Evolutionary conservation across 495 filamentous ascomycete genomes (phyloP), one percentile per base, ranked within the genome.

Genomic region (Penicillium salamii): DNA sequence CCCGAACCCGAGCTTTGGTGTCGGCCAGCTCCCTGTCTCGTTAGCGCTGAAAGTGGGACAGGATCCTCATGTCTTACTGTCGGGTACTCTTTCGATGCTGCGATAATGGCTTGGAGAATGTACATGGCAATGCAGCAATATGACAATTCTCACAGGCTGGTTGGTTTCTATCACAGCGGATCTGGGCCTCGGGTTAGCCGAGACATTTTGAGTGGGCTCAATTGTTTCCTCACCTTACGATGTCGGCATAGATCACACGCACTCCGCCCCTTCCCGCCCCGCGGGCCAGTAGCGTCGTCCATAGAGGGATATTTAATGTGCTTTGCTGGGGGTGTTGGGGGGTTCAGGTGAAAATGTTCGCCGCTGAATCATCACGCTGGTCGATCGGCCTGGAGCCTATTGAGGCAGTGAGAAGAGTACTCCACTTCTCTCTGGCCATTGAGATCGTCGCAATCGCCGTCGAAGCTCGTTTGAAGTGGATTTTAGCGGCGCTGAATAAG

Each of bases 81-180:
- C 52, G 53, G 26, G 57, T 36, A 17, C 46, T 46, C 35, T 62
- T 65, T 23, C 50, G 54, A 12, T 36, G 41, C n/a, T 46, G 48
- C 1, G 47, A 38, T 5, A 40, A 12, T 21, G 19, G 49, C 7
- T 48, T 48, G 1, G 57, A 57, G 18, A 67, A 61, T 5, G 44
- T 59, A 38, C 64, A 67, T 17, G 51, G 53, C 0, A 61, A 35
- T 1, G 54, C 45, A 5, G 61, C 57, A 20, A 65, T 8, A 33
- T 49, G 43, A 29, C 64, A 67, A 8, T 53, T 62, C 37, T 67
- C 64, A 19, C 64, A 67, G 31, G 52, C 59, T 8, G 64, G 64
- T 26, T 62, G 49, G 5, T 21, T 55, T 29, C 49, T 49, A 34
- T 67, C 61, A 45, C 64, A 67, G 15, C 57, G 57, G 33, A 67